Conservation (phyloP, 768 basidiomycete genomes). For the Podaxis mareebaensis region DNA sequence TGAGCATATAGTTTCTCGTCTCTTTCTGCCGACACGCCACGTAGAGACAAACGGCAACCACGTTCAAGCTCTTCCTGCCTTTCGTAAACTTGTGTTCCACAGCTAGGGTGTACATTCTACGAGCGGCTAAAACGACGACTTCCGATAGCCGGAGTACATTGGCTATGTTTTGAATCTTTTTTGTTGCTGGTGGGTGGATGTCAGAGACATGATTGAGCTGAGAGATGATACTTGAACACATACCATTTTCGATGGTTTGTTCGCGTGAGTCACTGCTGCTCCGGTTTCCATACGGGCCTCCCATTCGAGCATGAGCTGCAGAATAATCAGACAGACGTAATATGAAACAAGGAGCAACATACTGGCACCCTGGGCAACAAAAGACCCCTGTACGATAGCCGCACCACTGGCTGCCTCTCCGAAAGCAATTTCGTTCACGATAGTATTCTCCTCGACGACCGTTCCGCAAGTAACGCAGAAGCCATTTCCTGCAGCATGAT, state of each 20-base stretch:
- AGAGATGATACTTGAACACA: conserved; percentile 22
- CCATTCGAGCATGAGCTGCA: conserved; percentile 79
- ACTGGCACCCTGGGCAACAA: conserved; percentile 92
- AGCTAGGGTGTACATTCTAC: conserved; percentile 88
- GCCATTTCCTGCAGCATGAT: conserved; percentile 80
- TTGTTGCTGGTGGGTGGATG: conserved; percentile 54
- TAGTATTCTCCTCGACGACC: conserved; percentile 90
- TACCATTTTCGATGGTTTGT: conserved; percentile 89
- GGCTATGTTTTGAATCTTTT: conserved; percentile 83
- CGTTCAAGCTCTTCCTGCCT: conserved; percentile 88
- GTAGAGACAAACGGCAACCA: conserved; percentile 95
- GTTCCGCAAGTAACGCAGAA: conserved; percentile 87
- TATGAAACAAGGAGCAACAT: conserved; percentile 31
- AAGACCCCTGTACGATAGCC: conserved; percentile 93
- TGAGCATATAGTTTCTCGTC: conserved; percentile 93
- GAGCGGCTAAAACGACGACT: conserved; percentile 76
- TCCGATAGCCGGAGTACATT: conserved; percentile 78
- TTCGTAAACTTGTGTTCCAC: conserved; percentile 94
- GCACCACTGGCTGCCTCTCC: conserved; percentile 93
- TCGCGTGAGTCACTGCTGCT: conserved; percentile 83
- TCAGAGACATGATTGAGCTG: not conserved
- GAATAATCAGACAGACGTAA: not conserved
- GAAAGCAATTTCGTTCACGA: conserved; percentile 92
- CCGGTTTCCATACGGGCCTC: conserved; percentile 78
- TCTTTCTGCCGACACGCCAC: conserved; percentile 91